A percentile compares a stretch with the other conserved stretches of the same genome.
Conservation (phyloP, 495 filamentous ascomycete genomes). For the Endocarpon pusillum region DNA sequence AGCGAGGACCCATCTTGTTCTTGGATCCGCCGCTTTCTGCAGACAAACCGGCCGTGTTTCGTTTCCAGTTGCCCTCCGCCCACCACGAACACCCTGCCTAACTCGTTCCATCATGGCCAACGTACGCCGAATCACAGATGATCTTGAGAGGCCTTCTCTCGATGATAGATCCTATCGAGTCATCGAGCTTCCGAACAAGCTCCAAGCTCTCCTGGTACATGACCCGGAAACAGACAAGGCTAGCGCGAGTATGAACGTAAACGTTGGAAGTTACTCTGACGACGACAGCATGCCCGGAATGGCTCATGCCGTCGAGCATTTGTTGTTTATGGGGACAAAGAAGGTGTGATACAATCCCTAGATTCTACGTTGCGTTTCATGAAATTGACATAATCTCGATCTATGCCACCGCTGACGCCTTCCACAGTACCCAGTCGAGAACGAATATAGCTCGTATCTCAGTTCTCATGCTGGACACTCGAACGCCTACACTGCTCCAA, state of each 20-base stretch:
- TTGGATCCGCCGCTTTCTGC: too few relatives aligned
- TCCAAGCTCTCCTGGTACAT: conserved; percentile 90
- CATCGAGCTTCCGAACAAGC: conserved; percentile 64
- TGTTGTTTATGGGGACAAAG: conserved; percentile 96
- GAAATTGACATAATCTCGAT: conserved; percentile 1
- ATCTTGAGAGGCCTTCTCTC: conserved; percentile 69
- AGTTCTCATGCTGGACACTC: conserved; percentile 76
- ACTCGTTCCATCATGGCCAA: conserved; percentile 22
- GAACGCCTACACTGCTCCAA: conserved; percentile 87
- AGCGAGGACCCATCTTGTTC: too few relatives aligned
- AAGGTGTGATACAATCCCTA: conserved; percentile 41
- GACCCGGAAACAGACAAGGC: conserved; percentile 95
- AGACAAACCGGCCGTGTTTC: too few relatives aligned
- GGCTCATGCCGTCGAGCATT: conserved; percentile 80
- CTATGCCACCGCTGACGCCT: neutral
- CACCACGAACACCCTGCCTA: too few relatives aligned
- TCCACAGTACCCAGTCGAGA: conserved; percentile 84
- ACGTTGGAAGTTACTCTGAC: conserved; percentile 91
- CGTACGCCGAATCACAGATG: conserved; percentile 57
- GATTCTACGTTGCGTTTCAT: neutral
- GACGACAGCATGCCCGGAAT: conserved; percentile 81
- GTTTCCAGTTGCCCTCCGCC: too few relatives aligned
- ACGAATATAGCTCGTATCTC: conserved; percentile 88
- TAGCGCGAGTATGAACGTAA: conserved; percentile 84
- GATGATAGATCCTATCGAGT: conserved; percentile 85